phyloP scores from a whole-genome alignment of 75 land plant genomes.

The Picea glauca region DNA sequence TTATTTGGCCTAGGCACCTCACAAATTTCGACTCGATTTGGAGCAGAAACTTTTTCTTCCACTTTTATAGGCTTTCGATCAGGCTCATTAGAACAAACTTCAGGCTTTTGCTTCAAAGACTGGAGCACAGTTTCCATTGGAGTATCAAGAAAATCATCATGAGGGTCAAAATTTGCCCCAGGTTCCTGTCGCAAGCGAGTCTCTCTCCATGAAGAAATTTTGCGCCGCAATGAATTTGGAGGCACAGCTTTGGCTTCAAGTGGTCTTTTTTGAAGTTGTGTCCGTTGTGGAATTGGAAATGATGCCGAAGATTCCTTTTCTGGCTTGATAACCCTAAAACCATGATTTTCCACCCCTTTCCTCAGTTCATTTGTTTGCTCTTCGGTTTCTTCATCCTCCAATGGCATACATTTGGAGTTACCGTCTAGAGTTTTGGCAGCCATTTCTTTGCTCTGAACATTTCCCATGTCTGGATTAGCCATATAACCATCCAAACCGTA shows the following conservation, averaged over 20 bases:
- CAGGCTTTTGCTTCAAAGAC: background rate
- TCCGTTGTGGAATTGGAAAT: slow-evolving; percentile 6
- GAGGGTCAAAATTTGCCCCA: slow-evolving; percentile 55
- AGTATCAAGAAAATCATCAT: slow-evolving; percentile 84
- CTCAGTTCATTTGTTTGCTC: background rate
- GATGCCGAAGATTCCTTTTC: background rate
- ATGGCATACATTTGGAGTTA: background rate
- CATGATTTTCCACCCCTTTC: background rate
- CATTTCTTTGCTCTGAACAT: background rate
- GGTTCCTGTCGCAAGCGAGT: slow-evolving; percentile 46
- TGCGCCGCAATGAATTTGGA: slow-evolving; percentile 21
- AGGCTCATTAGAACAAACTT: slow-evolving; percentile 1
- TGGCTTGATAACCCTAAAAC: slow-evolving; percentile 4
- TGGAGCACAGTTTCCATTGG: slow-evolving; percentile 49
- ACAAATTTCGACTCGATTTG: slow-evolving; percentile 9
- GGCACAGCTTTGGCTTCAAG: slow-evolving; percentile 11
- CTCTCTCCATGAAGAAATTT: slow-evolving; percentile 52
- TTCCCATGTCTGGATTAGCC: background rate
- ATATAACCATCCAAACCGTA: background rate
- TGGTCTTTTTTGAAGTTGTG: slow-evolving; percentile 18
- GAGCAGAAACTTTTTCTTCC: background rate
- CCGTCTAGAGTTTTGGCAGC: background rate
- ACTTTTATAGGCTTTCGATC: slow-evolving; percentile 18
- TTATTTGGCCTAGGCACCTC: slow-evolving; percentile 17
- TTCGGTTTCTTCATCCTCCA: slow-evolving; percentile 13